Evolutionary conservation across 306 rosid genomes (phyloP).

Genomic region (Senna siamea): DNA sequence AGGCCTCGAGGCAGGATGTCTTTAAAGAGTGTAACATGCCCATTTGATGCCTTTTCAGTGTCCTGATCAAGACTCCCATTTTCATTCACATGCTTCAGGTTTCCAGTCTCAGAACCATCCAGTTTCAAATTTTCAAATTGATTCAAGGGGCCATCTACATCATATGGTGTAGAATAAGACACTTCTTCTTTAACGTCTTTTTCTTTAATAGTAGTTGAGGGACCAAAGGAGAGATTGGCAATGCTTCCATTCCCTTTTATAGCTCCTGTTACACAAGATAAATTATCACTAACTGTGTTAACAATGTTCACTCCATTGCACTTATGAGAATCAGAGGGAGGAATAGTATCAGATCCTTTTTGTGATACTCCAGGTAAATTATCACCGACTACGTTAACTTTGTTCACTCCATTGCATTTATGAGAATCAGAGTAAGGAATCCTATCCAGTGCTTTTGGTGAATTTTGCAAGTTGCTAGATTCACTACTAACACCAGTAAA

Average conservation of each 20-base stretch:
- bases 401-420: conserved; percentile 47
- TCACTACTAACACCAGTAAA: conserved; percentile 29
- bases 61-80: conserved; percentile 48
- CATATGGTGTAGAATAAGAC: conserved; percentile 18
- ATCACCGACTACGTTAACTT: conserved; percentile 32
- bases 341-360: conserved; percentile 36
- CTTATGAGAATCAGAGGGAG: conserved; percentile 41
- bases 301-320: conserved; percentile 45
- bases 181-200: conserved; percentile 31
- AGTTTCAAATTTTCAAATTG: conserved; percentile 56
- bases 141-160: conserved; percentile 48
- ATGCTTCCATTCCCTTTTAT: conserved; percentile 59
- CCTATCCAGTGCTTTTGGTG: conserved; percentile 40
- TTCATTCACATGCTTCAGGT: conserved; percentile 38
- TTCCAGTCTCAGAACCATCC: conserved; percentile 43
- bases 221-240: conserved; percentile 19
- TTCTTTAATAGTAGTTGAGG: conserved; percentile 42
- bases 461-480: conserved; percentile 40
- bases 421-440: conserved; percentile 35
- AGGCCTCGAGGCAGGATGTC: conserved; percentile 79
- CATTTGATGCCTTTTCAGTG: conserved; percentile 51
- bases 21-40: conserved; percentile 39
- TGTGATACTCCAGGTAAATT: conserved; percentile 37
- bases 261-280: conserved; percentile 39
- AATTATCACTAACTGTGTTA: conserved; percentile 17